These are phyloP conservation scores for Blepharisma undulans DNA, from an alignment of 169 alveolate species.

Conservation along the genomic window DNA sequence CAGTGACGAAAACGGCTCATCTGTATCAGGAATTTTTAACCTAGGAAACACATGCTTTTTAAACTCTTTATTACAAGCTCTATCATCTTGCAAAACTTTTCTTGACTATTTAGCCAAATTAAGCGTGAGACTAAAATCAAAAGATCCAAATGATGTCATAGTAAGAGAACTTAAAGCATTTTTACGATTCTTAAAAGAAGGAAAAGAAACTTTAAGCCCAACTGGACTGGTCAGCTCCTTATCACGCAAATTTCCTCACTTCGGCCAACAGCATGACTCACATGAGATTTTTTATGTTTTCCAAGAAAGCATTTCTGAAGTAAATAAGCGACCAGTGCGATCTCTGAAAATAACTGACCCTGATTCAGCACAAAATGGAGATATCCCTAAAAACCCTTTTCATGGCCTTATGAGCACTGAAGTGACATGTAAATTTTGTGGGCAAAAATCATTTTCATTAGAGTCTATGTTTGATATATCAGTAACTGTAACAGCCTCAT, in stretches of 20 bases:
- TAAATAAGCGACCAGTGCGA: not conserved
- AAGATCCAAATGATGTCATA: not conserved
- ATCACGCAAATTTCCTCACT: slow-evolving; percentile 3
- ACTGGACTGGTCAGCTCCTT: not conserved
- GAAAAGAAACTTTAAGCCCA: not conserved
- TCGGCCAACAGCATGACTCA: slow-evolving; percentile 36
- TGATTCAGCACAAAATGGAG: not conserved
- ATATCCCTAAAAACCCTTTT: not conserved
- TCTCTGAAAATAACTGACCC: not conserved
- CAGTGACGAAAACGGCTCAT: not conserved
- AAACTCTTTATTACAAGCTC: slow-evolving; percentile 31
- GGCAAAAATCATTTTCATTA: not conserved
- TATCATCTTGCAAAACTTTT: slow-evolving; percentile 10
- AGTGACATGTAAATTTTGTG: not conserved
- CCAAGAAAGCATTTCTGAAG: not conserved
- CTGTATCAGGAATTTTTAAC: slow-evolving; percentile 25
- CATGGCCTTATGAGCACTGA: slow-evolving; percentile 18
- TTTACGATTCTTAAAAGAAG: not conserved
- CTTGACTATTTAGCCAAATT: not conserved
- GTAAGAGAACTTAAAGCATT: not conserved
- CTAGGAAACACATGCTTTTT: slow-evolving; percentile 42
- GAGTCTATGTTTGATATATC: not conserved
- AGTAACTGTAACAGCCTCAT: not conserved
- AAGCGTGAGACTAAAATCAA: not conserved
- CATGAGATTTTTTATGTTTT: slow-evolving; percentile 33